Percentiles rank a stretch among this genome's conserved stretches.
phyloP scores from a whole-genome alignment of 805 yeast genomes.

The Starmera caribaea region DNA sequence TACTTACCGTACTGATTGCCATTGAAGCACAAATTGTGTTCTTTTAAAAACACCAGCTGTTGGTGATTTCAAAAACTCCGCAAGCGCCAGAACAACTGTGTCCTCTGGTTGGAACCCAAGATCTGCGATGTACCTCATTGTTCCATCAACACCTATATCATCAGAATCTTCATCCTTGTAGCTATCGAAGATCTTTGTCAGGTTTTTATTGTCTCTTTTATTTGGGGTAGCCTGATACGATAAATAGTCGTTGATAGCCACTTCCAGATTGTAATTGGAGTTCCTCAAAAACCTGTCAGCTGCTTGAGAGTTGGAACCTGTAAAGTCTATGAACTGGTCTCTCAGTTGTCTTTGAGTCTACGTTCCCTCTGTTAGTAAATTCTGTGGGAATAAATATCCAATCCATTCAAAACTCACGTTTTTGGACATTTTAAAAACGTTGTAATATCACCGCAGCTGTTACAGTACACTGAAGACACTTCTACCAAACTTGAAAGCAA shows the following conservation, averaged over 20 bases:
- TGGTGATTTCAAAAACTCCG: constrained; percentile 59
- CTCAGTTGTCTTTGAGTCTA: constrained; percentile 14
- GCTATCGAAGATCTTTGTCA: constrained; percentile 10
- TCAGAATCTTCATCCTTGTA: constrained; percentile 13
- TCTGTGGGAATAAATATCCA: not conserved
- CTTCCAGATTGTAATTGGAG: constrained; percentile 16
- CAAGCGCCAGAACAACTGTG: constrained; percentile 55
- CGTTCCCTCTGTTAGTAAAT: not conserved
- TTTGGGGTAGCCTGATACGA: constrained; percentile 11
- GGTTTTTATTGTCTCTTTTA: constrained; percentile 8
- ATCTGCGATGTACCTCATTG: constrained; percentile 57
- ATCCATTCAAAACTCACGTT: not conserved
- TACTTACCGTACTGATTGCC: constrained; percentile 31
- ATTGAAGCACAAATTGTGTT: constrained; percentile 42
- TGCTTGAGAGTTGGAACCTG: constrained; percentile 12
- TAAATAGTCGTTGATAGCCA: constrained; percentile 19
- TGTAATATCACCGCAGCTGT: not conserved
- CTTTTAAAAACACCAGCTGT: constrained; percentile 50
- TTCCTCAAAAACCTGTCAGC: constrained; percentile 15
- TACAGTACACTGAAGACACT: not conserved
- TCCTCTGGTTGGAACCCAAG: constrained; percentile 70
- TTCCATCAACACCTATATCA: constrained; percentile 69
- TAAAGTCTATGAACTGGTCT: constrained; percentile 20
- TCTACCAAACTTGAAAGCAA: not conserved
- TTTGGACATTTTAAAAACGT: constrained; percentile 1